These are phyloP conservation scores for Daldinia bambusicola DNA, from an alignment of 495 filamentous ascomycete genomes.

Conservation along the genomic window DNA sequence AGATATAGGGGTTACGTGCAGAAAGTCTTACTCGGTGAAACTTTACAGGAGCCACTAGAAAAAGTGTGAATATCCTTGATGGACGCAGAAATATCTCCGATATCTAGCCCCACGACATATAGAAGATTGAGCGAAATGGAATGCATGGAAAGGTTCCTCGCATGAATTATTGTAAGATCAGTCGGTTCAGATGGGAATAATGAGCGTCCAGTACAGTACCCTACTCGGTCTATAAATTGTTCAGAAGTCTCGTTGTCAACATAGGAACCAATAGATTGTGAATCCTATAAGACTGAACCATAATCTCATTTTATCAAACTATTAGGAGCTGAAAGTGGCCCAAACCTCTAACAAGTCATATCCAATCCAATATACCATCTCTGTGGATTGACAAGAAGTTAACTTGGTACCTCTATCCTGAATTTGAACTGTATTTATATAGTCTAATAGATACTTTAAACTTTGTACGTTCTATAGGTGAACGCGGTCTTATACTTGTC, in stretches of 20 bases:
- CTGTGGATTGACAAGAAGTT: too few species aligned
- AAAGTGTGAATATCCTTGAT: constrained; percentile 18
- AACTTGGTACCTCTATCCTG: too few species aligned
- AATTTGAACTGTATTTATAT: too few species aligned
- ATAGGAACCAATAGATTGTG: too few species aligned
- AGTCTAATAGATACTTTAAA: too few species aligned
- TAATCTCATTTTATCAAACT: too few species aligned
- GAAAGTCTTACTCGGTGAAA: background rate
- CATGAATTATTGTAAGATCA: background rate
- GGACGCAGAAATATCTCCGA: constrained; percentile 34
- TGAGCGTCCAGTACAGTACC: background rate
- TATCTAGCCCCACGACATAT: background rate
- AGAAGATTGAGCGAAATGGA: background rate
- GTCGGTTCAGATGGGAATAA: background rate
- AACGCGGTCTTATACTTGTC: background rate
- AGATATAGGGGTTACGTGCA: constrained; percentile 31
- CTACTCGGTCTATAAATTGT: background rate
- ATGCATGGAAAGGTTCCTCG: background rate
- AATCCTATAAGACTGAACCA: too few species aligned
- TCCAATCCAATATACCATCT: too few species aligned
- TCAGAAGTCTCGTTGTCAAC: too few species aligned
- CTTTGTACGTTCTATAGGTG: background rate
- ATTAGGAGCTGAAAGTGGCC: too few species aligned
- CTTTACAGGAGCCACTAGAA: background rate
- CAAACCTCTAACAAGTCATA: too few species aligned